phyloP scores from a whole-genome alignment of 176 grass and related monocot genomes.

The Eremochloa ophiuroides region DNA sequence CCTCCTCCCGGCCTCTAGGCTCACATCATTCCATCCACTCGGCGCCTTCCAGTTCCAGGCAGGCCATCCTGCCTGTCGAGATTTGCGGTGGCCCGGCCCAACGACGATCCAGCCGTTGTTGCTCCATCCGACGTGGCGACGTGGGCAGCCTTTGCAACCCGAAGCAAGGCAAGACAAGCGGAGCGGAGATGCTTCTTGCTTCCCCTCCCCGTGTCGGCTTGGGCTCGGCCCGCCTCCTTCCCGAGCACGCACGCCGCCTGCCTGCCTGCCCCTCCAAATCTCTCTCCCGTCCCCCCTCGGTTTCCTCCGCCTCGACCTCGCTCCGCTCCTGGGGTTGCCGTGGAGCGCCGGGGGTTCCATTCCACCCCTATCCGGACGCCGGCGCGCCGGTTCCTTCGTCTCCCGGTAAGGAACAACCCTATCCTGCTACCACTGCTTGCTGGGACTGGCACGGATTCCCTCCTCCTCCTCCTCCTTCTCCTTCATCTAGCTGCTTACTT shows the following conservation, averaged over 20 bases:
- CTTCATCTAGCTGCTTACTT: neutral
- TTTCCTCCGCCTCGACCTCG: neutral
- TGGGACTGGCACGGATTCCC: neutral
- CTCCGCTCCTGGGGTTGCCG: neutral
- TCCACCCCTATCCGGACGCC: neutral
- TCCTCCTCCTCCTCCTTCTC: neutral
- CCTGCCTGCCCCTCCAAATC: neutral
- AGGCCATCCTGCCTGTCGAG: neutral
- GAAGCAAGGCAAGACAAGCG: neutral
- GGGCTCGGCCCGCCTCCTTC: neutral
- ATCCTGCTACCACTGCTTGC: neutral
- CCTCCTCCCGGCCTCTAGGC: no score
- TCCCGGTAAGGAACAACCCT: constrained; percentile 12
- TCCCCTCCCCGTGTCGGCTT: neutral
- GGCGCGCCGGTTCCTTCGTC: neutral
- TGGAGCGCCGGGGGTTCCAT: neutral
- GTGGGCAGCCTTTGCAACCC: neutral
- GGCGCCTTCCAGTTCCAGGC: neutral
- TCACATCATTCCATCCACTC: neutral
- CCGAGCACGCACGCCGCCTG: neutral
- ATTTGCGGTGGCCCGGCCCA: neutral
- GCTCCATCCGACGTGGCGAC: neutral
- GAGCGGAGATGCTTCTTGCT: neutral
- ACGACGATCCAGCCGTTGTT: neutral
- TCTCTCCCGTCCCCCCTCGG: neutral